These are phyloP conservation scores for Penicillium sp. DNA, from an alignment of 2,329 filamentous ascomycete species.

Conservation along the genomic window DNA sequence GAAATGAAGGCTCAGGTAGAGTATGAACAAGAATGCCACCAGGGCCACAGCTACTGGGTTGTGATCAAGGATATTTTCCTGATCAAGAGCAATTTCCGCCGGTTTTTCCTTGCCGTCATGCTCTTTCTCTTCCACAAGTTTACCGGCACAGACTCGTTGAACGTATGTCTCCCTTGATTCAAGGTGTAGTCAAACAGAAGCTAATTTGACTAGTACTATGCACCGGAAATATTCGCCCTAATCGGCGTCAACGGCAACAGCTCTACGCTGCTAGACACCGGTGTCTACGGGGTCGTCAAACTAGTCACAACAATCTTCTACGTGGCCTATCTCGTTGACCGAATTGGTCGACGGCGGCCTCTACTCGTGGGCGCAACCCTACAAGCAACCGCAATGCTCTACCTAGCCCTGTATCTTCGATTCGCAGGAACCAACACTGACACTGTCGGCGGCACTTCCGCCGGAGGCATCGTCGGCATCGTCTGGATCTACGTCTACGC, in stretches of 20 bases:
- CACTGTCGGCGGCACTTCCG: slow-evolving; percentile 28
- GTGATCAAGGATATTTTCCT: slow-evolving; percentile 32
- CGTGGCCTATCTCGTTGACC: slow-evolving; percentile 30
- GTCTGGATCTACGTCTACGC: slow-evolving; percentile 32
- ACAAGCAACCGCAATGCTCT: slow-evolving; percentile 30
- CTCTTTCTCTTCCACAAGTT: slow-evolving; percentile 42
- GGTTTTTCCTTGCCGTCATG: slow-evolving; percentile 33
- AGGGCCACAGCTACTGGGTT: slow-evolving; percentile 30
- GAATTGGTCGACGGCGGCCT: slow-evolving; percentile 28
- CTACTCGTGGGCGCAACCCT: slow-evolving; percentile 28
- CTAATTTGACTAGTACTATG: slow-evolving; percentile 28
- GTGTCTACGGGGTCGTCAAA: slow-evolving; percentile 35
- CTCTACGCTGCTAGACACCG: slow-evolving; percentile 34
- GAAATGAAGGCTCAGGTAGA: slow-evolving; percentile 36
- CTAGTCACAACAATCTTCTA: slow-evolving; percentile 30
- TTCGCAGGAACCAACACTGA: slow-evolving; percentile 29
- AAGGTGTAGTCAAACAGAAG: background rate
- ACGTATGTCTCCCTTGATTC: slow-evolving; percentile 17
- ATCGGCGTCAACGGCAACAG: slow-evolving; percentile 34
- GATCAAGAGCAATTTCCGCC: slow-evolving; percentile 28
- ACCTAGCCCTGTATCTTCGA: slow-evolving; percentile 32
- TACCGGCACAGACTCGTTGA: slow-evolving; percentile 39
- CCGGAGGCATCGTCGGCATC: slow-evolving; percentile 41
- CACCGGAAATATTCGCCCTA: slow-evolving; percentile 38
- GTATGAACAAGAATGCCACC: slow-evolving; percentile 24